Base-by-base conservation (phyloP, 1,139 yeast genomes). In the Blastobotrys illinoisensis region DNA sequence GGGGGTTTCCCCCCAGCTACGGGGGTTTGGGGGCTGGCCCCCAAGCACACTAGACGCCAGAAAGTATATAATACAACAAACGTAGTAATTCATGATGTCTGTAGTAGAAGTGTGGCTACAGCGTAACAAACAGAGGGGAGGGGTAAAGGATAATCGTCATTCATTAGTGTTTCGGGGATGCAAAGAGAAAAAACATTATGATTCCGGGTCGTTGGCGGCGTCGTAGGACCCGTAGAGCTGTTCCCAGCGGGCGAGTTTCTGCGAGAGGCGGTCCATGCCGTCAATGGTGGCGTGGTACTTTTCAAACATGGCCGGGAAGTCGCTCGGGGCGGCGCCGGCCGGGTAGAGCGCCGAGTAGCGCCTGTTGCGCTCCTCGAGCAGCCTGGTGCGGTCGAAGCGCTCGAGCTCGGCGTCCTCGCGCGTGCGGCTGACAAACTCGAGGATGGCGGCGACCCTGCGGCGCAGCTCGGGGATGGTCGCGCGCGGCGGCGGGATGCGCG, bases 351-450 rank as follows among this genome's bases (percentile, higher is more conserved):
- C 53, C 46, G 52, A 20, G 54, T 52, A 57, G 21, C 64, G 54
- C 32, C 48, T 46, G 26, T 57, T 55, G n/a, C 64, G 53, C 46
- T 60, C 63, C 9, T 52, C 73, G 50, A 80, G 72, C 56, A 83
- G 68, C 59, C 75, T 77, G 46, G 74, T 72, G 62, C 87, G 80
- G 56, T 78, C 77, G 9, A 76, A 73, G 60, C 83, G 83, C 64
- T 90, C 97, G 52, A 80, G 81, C 47, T 83, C 85, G 58, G 90
- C 73, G 65, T 93, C 97, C 56, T 83, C 70, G 67, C 89, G 96
- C 1, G 95, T 86, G 50, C 96, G 77, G 7, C 89, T 89, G 28
- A 91, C 78, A 78, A 91, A 93, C 71, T 93, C 98, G 64, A 91
- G 74, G 18, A 93, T 90, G 2, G 97, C 95, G 4, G 91, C 87